Conservation (phyloP, 2,329 filamentous ascomycete species). For the Stachybotrys elegans region DNA sequence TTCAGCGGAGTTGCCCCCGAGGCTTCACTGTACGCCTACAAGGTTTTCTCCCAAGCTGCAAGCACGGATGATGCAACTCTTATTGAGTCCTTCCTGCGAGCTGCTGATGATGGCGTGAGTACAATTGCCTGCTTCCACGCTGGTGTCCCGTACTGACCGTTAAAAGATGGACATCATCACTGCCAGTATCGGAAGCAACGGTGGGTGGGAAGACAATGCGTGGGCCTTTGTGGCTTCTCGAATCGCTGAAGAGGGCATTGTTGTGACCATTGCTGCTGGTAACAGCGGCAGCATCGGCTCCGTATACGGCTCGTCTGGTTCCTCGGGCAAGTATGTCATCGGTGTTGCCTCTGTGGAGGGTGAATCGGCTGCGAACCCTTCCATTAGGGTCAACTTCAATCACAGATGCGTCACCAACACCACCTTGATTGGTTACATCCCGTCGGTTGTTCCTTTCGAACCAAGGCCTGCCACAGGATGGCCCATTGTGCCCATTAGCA, state of each 20-base stretch:
- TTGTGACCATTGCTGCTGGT: slow-evolving; percentile 37
- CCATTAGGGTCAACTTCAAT: slow-evolving; percentile 22
- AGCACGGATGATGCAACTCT: slow-evolving; percentile 10
- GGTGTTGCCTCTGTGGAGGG: slow-evolving; percentile 36
- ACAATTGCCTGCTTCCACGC: background rate
- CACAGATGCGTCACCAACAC: slow-evolving; percentile 10
- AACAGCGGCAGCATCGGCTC: slow-evolving; percentile 38
- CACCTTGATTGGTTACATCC: slow-evolving; percentile 8
- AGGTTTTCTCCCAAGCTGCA: slow-evolving; percentile 14
- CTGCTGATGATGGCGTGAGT: slow-evolving; percentile 22
- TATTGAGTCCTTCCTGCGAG: slow-evolving; percentile 29
- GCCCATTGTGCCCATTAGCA: slow-evolving; percentile 17
- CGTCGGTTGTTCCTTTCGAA: slow-evolving; percentile 4
- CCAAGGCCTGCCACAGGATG: slow-evolving; percentile 10
- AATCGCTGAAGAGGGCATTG: slow-evolving; percentile 34
- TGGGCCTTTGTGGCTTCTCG: slow-evolving; percentile 26
- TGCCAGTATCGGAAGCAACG: slow-evolving; percentile 20
- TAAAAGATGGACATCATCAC: slow-evolving; percentile 28
- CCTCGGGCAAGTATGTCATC: slow-evolving; percentile 34
- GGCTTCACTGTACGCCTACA: slow-evolving; percentile 20
- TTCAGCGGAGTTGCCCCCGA: slow-evolving; percentile 22
- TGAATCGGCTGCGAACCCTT: slow-evolving; percentile 7
- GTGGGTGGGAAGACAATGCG: slow-evolving; percentile 21
- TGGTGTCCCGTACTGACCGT: background rate
- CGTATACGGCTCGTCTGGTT: slow-evolving; percentile 34